Conservation (phyloP, 495 filamentous ascomycete species). For the Penicillium tannophilum region DNA sequence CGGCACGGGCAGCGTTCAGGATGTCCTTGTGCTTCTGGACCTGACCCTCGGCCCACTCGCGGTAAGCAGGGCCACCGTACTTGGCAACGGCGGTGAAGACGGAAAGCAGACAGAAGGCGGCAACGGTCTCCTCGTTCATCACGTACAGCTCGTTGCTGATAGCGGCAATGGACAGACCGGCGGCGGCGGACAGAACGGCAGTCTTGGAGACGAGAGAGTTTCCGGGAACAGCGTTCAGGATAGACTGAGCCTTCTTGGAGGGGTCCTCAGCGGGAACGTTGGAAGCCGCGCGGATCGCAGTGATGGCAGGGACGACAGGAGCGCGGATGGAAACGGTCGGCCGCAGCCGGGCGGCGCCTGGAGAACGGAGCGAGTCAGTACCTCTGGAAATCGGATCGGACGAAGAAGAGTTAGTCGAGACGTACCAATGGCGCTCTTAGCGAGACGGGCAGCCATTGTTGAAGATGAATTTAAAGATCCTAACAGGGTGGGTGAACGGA, state of each 20-base stretch:
- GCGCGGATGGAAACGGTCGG: constrained; percentile 69
- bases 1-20: constrained; percentile 86
- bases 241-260: constrained; percentile 91
- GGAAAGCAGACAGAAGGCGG: constrained; percentile 83
- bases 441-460: constrained; percentile 95
- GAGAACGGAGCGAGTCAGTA: constrained; percentile 29
- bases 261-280: constrained; percentile 81
- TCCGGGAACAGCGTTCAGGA: constrained; percentile 87
- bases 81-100: constrained; percentile 88
- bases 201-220: constrained; percentile 89
- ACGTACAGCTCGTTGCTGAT: constrained; percentile 99
- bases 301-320: constrained; percentile 70
- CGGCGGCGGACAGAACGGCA: constrained; percentile 89
- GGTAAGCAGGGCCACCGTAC: constrained; percentile 90
- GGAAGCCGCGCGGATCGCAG: constrained; percentile 67
- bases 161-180: constrained; percentile 88
- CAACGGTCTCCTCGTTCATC: constrained; percentile 95
- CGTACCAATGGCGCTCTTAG: constrained; percentile 89
- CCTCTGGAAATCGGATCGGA: constrained; percentile 17
- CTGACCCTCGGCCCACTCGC: constrained; percentile 86
- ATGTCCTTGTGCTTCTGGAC: constrained; percentile 86
- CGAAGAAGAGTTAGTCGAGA: constrained; percentile 17
- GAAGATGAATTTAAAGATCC: constrained; percentile 35
- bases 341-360: constrained; percentile 90
- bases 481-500: constrained; percentile 48